Percentiles rank a stretch among this genome's conserved stretches.
phyloP scores from a whole-genome alignment of 352 stramenopile species.

The Pilasporangium apinafurcum region DNA sequence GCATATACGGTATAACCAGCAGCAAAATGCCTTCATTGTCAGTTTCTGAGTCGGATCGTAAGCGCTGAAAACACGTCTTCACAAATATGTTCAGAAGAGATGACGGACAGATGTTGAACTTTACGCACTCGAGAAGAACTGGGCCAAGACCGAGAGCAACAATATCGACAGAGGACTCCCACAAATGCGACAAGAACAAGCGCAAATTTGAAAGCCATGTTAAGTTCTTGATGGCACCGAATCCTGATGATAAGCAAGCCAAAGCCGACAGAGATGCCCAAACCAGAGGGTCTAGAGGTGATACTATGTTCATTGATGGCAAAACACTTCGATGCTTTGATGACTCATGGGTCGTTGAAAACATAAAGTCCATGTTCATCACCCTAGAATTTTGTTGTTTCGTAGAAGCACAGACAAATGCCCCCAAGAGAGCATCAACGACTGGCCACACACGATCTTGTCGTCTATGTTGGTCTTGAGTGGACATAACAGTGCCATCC shows the following conservation, averaged over 20 bases:
- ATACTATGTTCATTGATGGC: too few species aligned
- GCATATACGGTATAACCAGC: slow-evolving; percentile 15
- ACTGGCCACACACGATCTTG: slow-evolving; percentile 15
- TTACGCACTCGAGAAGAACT: slow-evolving; percentile 29
- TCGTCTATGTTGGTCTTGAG: background rate
- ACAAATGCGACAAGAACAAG: slow-evolving; percentile 20
- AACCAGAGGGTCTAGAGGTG: too few species aligned
- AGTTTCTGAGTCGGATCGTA: background rate
- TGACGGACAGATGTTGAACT: slow-evolving; percentile 17
- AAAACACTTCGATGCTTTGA: too few species aligned
- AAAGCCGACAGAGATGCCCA: slow-evolving; percentile 33
- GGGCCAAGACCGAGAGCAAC: slow-evolving; percentile 26
- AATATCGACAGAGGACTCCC: slow-evolving; percentile 8
- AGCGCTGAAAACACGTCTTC: slow-evolving; percentile 17
- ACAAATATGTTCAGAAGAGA: slow-evolving; percentile 24
- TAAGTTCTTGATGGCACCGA: slow-evolving; percentile 18
- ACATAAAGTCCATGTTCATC: too few species aligned
- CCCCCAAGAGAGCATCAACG: too few species aligned
- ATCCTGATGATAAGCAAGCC: slow-evolving; percentile 15
- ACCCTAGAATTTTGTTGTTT: too few species aligned
- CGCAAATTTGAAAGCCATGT: slow-evolving; percentile 40
- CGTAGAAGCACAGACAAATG: too few species aligned
- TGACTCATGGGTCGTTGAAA: too few species aligned
- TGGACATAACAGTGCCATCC: slow-evolving; percentile 10
- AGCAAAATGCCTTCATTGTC: slow-evolving; percentile 12